Conservation (phyloP, 495 filamentous ascomycete species). For the Neurospora sp. region DNA sequence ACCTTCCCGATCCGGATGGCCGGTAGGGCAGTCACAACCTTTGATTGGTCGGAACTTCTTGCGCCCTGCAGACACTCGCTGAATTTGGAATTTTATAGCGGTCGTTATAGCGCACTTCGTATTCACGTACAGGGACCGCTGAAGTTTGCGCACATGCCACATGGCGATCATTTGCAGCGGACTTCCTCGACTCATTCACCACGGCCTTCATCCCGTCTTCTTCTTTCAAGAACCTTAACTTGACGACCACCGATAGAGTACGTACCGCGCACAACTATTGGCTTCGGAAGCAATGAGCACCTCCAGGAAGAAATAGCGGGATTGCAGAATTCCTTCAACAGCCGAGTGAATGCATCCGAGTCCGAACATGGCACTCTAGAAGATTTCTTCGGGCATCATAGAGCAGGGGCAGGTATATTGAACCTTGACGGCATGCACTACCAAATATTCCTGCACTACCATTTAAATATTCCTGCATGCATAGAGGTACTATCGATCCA, state of each 20-base stretch:
- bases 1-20: not conserved
- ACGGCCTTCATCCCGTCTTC: not conserved
- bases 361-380: too few relatives aligned
- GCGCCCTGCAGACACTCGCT: not conserved
- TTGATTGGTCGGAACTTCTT: not conserved
- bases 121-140: not conserved
- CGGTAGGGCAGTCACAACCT: not conserved
- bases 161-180: not conserved
- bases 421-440: too few relatives aligned
- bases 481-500: too few relatives aligned
- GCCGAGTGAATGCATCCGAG: too few relatives aligned
- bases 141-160: not conserved
- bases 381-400: too few relatives aligned
- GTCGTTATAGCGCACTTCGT: not conserved
- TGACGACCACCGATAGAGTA: not conserved
- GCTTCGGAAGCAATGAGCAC: not conserved
- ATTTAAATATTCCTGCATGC: too few relatives aligned
- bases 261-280: not conserved
- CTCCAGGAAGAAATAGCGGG: too few relatives aligned
- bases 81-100: not conserved
- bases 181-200: not conserved
- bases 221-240: not conserved
- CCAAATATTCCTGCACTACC: too few relatives aligned
- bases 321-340: too few relatives aligned
- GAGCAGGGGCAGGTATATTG: too few relatives aligned